phyloP scores from a whole-genome alignment of 441 rosid genomes.

The Brassica hybrid region DNA sequence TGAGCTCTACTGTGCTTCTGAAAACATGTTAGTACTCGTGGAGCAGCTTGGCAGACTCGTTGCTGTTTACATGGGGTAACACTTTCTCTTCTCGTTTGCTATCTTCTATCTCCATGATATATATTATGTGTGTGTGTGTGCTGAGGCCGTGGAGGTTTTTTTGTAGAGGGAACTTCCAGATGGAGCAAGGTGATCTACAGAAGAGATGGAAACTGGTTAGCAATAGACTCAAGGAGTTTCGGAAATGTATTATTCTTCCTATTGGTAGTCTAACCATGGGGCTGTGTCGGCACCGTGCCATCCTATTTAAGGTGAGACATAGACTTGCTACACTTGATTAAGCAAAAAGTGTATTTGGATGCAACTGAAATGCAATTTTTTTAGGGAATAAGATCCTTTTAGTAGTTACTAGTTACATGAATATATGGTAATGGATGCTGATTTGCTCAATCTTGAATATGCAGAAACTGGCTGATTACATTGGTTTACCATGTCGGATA shows the following conservation, averaged over 20 bases:
- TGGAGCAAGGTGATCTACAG: slow-evolving; percentile 85
- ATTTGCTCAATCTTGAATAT: slow-evolving; percentile 30
- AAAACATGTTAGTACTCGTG: slow-evolving; percentile 67
- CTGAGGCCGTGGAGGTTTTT: slow-evolving; percentile 37
- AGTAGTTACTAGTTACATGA: neutral
- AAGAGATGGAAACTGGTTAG: slow-evolving; percentile 79
- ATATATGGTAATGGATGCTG: slow-evolving; percentile 23
- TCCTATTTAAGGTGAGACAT: slow-evolving; percentile 79
- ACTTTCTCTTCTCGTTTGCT: slow-evolving; percentile 9
- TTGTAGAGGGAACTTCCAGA: slow-evolving; percentile 72
- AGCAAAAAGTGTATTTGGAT: neutral
- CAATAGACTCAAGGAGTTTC: slow-evolving; percentile 68
- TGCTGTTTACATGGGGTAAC: slow-evolving; percentile 89
- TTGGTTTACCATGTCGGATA: slow-evolving; percentile 96
- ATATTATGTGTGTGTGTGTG: slow-evolving; percentile 1
- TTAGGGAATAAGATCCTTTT: neutral
- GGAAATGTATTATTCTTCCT: slow-evolving; percentile 82
- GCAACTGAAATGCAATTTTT: neutral
- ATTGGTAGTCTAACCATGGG: slow-evolving; percentile 86
- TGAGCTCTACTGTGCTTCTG: slow-evolving; percentile 75
- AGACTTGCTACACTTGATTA: slow-evolving; percentile 1
- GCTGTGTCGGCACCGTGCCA: slow-evolving; percentile 95
- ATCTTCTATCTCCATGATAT: neutral
- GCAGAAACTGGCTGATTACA: slow-evolving; percentile 95
- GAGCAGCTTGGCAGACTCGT: slow-evolving; percentile 91